Evolutionary conservation across 305 asterid genomes (phyloP), one percentile per base, ranked within the genome.

Genomic region (Rubia balearica): DNA sequence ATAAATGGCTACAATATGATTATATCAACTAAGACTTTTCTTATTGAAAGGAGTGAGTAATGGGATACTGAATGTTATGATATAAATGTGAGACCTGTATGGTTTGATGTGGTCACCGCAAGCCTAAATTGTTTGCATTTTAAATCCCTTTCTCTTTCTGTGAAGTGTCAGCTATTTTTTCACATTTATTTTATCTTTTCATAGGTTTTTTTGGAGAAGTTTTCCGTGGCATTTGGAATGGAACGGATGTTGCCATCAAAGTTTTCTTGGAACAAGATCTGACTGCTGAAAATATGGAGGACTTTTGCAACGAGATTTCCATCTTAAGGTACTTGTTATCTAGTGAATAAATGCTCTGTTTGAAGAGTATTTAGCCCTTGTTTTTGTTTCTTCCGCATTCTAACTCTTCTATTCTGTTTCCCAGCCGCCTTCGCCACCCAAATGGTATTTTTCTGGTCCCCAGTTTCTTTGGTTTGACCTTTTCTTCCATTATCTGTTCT

Each of bases 351-450:
- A 46, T 42, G 45, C 10, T 65, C 65, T 61, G 69, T 59, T 9
- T 42, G 36, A 46, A 36, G 60, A 14, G 30, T 36, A 72, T 63
- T 41, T 13, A 43, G 72, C 63, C 68, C 22, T 72, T 78, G 53
- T 73, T 78, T 61, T 68, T 61, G 64, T 66, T 80, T 64, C 63
- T 48, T 48, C 56, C 82, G 17, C 49, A 40, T 70, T 21, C 87
- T 82, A 76, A 86, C 80, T 27, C 45, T 77, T 81, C 70, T 73
- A 66, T 79, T 72, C 84, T 82, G 74, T 69, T 73, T 73, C 71
- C 82, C 93, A 94, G 99, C 82, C 99, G 98, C 76, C 97, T 94
- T 71, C 93, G 99, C 64, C 99, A 94, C 79, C 99, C 98, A 76
- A 94, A 94, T 76, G 99, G 98, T 94, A 91, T 76, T 71, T 68